Conservation (phyloP, 148 eudicot species). For the Beta vulgaris region DNA sequence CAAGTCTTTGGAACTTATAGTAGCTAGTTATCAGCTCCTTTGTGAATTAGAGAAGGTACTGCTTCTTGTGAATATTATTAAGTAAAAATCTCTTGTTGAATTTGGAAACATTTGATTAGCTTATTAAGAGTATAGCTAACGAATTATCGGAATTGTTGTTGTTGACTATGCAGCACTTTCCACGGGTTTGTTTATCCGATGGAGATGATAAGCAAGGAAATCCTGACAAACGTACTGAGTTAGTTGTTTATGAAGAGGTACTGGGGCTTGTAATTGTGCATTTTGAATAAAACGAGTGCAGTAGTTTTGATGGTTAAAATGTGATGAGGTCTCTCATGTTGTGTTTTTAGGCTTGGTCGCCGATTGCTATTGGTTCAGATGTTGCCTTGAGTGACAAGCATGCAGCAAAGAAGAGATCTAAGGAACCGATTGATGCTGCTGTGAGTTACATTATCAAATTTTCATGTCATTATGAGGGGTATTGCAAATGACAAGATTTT, state of each 20-base stretch:
- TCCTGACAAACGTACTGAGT: slow-evolving; percentile 26
- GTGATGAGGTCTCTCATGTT: neutral
- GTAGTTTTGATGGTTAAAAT: neutral
- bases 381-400: slow-evolving; percentile 29
- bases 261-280: neutral
- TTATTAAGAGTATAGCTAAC: neutral
- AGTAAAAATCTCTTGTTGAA: neutral
- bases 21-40: slow-evolving; percentile 72
- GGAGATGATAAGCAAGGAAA: slow-evolving; percentile 31
- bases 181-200: slow-evolving; percentile 44
- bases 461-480: neutral
- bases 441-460: slow-evolving; percentile 42
- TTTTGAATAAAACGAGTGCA: neutral
- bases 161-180: slow-evolving; percentile 53
- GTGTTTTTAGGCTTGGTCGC: slow-evolving; percentile 75
- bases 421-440: slow-evolving; percentile 45
- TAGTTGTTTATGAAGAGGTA: slow-evolving; percentile 68
- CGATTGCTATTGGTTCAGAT: slow-evolving; percentile 56
- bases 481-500: neutral
- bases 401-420: slow-evolving; percentile 25
- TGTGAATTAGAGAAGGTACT: slow-evolving; percentile 70
- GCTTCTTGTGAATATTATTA: neutral
- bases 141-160: neutral
- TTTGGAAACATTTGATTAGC: neutral
- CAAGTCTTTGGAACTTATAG: slow-evolving; percentile 62